A percentile compares a stretch with the other conserved stretches of the same genome.
phyloP scores from a whole-genome alignment of 1,284 basidiomycete genomes.

The Tilletiaria anomala region DNA sequence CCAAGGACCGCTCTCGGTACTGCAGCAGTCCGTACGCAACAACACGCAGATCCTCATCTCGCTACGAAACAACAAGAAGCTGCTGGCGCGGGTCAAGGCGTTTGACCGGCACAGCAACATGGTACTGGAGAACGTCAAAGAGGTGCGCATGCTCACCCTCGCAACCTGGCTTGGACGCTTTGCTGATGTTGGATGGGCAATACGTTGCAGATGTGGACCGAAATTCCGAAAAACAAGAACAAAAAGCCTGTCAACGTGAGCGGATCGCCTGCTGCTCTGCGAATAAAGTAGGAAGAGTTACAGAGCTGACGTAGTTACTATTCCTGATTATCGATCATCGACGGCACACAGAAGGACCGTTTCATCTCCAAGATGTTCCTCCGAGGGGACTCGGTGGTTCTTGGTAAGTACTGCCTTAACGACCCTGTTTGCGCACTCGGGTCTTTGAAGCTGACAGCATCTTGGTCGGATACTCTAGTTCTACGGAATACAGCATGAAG shows the following conservation, averaged over 20 bases:
- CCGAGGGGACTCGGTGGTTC: conserved; percentile 37
- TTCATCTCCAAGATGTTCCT: conserved; percentile 96
- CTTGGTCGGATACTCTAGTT: too few species aligned
- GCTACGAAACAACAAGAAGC: conserved; percentile 94
- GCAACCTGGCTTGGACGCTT: not conserved
- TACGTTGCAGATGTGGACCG: conserved; percentile 84
- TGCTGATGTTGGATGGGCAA: not conserved
- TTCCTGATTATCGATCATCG: too few species aligned
- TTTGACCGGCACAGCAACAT: conserved; percentile 99
- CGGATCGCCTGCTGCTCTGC: not conserved
- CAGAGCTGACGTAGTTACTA: too few species aligned
- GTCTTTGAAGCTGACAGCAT: too few species aligned
- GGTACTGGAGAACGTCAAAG: conserved; percentile 46
- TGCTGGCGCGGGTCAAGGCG: conserved; percentile 91
- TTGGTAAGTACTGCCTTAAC: too few species aligned
- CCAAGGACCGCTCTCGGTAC: conserved; percentile 76
- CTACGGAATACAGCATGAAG: too few species aligned
- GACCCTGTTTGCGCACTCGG: too few species aligned
- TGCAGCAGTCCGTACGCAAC: conserved; percentile 94
- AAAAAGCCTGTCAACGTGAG: conserved; percentile 80
- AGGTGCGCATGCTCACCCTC: conserved; percentile 7
- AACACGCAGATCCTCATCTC: conserved; percentile 95
- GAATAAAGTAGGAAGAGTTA: too few species aligned
- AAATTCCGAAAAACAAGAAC: conserved; percentile 91
- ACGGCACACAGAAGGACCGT: conserved; percentile 48